A percentile compares a stretch with the other conserved stretches of the same genome.
phyloP scores from a whole-genome alignment of 768 basidiomycete genomes.

The Chalciporus piperatus region DNA sequence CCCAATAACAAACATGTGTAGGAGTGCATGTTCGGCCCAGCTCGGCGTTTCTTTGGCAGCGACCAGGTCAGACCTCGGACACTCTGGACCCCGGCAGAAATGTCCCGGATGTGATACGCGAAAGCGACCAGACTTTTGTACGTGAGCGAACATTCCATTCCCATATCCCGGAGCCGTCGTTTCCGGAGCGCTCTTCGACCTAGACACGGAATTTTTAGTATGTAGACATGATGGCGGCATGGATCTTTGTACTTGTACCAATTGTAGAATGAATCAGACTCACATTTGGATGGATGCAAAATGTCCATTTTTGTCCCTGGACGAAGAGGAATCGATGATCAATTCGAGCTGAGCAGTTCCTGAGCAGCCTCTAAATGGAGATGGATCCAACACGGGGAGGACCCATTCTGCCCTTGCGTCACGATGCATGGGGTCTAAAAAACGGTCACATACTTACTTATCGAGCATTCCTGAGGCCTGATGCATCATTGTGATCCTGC shows the following conservation, averaged over 20 bases:
- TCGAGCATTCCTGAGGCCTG: too few species aligned
- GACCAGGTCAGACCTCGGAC: background rate
- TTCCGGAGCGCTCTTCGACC: background rate
- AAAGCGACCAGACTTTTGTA: background rate
- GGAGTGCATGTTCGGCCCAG: background rate
- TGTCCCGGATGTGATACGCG: background rate
- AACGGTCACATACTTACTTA: too few species aligned
- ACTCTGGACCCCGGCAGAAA: background rate
- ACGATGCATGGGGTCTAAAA: too few species aligned
- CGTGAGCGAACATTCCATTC: background rate
- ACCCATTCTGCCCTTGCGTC: too few species aligned
- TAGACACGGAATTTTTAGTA: background rate
- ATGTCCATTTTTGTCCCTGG: background rate
- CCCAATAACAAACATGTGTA: background rate
- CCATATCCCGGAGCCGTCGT: background rate
- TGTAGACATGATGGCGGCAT: background rate
- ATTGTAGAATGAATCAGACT: background rate
- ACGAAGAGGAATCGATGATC: background rate
- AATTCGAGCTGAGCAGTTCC: background rate
- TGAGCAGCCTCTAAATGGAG: background rate
- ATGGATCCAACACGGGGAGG: too few species aligned
- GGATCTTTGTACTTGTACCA: background rate
- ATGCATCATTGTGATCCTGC: too few species aligned
- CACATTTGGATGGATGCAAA: background rate
- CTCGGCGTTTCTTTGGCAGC: background rate